Base-by-base conservation (phyloP, 768 basidiomycete species). In the Boletellus emodensis region DNA sequence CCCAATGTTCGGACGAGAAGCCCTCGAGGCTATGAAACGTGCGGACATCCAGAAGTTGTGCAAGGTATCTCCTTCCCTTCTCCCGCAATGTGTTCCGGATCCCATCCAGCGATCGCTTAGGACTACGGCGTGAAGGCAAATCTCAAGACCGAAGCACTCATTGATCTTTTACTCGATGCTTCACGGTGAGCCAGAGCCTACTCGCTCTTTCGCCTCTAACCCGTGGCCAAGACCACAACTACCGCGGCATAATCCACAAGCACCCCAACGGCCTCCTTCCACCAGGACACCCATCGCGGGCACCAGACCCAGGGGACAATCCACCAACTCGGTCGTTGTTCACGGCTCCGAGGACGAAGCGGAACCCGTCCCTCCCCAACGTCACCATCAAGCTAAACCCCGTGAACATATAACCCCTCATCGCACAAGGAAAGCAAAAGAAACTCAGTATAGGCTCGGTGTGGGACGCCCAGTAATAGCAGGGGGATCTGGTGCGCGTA, bases 91-190 rank as follows among this genome's bases (percentile, higher is more conserved):
- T 10, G 38, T 43, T 39, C 10, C 52, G 33, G 48, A 56, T 52
- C 56, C 63, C 49, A 60, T 49, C 12, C 53, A 45, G 22, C 37
- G 50, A 37, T 53, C 42, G 46, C 24, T 48, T 36, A 91, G 87
- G 85, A 89, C 58, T 82, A 84, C 61, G 87, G 87, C 51, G 80
- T 91, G 53, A 87, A 80, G 68, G 89, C 89, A 40, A 90, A 90
- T 68, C 77, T 90, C 62, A 90, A 87, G 72, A 80, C 85, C 20
- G 86, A 89, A 60, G 83, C 81, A 41, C 72, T 91, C 55, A 88
- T 91, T 60, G 84, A 89, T 62, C 73, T 87, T 15, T 71, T 91
- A 24, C 71, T 87, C 13, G 80, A 84, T 58, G 77, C 74, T 14
- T 68, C 70, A 28, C 69, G 66, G 55, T 70, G 61, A 53, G 73